Percentiles rank a stretch among this genome's conserved stretches.
Evolutionary conservation across 441 rosid species (phyloP).

Genomic region (Mallotus japonicus): DNA sequence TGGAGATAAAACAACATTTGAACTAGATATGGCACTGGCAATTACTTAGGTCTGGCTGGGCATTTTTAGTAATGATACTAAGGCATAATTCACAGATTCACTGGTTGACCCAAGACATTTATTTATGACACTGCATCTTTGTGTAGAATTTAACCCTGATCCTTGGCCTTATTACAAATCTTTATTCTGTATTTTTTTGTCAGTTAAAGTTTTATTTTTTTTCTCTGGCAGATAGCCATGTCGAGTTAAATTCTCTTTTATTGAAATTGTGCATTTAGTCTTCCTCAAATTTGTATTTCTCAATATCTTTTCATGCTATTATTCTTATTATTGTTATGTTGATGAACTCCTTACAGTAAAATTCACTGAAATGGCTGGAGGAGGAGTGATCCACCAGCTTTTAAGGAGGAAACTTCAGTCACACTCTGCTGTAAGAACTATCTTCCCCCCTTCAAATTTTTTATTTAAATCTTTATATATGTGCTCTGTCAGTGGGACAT

Average conservation of each 20-base stretch:
- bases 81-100: too few species aligned
- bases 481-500: background rate
- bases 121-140: too few species aligned
- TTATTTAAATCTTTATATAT: background rate
- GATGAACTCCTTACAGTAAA: conserved; percentile 18
- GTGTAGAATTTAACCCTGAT: too few species aligned
- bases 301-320: background rate
- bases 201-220: too few species aligned
- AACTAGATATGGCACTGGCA: too few species aligned
- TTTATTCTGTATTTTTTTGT: too few species aligned
- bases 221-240: too few species aligned
- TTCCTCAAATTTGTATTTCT: background rate
- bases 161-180: too few species aligned
- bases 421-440: conserved; percentile 53
- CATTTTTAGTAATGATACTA: too few species aligned
- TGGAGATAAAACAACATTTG: too few species aligned
- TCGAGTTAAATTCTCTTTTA: background rate
- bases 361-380: conserved; percentile 75
- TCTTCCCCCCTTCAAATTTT: background rate
- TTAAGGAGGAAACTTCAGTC: conserved; percentile 79
- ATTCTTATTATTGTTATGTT: background rate
- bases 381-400: conserved; percentile 86
- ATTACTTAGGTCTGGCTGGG: too few species aligned
- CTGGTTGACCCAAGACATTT: too few species aligned
- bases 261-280: background rate